These are phyloP conservation scores for Schizothecium vesticola DNA, from an alignment of 495 filamentous ascomycete species.

Conservation along the genomic window DNA sequence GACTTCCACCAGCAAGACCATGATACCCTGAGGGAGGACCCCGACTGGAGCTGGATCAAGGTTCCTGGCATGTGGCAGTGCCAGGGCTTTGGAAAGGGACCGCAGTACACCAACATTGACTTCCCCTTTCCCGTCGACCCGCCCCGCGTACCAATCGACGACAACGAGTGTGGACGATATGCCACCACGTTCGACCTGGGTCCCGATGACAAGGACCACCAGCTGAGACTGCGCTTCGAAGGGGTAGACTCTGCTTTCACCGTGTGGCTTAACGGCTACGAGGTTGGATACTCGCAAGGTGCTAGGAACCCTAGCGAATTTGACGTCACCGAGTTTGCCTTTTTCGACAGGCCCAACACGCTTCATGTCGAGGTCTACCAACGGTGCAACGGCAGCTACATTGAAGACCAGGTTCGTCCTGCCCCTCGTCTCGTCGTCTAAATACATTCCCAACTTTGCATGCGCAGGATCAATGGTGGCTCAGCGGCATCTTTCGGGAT, in stretches of 20 bases:
- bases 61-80: conserved; percentile 70
- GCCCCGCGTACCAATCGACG: conserved; percentile 54
- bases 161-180: conserved; percentile 64
- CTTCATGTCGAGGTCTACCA: conserved; percentile 63
- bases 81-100: conserved; percentile 56
- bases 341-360: conserved; percentile 42
- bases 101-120: conserved; percentile 61
- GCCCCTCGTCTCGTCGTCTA: not conserved
- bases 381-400: conserved; percentile 60
- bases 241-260: conserved; percentile 67
- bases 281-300: conserved; percentile 65
- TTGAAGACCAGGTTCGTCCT: conserved; percentile 54
- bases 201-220: conserved; percentile 33
- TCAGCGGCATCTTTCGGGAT: conserved; percentile 65
- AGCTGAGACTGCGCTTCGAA: conserved; percentile 58
- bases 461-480: conserved; percentile 49
- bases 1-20: conserved; percentile 35
- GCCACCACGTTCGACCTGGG: conserved; percentile 44
- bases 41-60: conserved; percentile 51
- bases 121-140: conserved; percentile 60
- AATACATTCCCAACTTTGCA: not conserved
- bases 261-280: conserved; percentile 58
- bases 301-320: conserved; percentile 64
- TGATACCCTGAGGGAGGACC: conserved; percentile 11
- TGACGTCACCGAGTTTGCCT: conserved; percentile 51